phyloP scores from a whole-genome alignment of 1,139 yeast species.

The Sugiyamaella neomexicana region DNA sequence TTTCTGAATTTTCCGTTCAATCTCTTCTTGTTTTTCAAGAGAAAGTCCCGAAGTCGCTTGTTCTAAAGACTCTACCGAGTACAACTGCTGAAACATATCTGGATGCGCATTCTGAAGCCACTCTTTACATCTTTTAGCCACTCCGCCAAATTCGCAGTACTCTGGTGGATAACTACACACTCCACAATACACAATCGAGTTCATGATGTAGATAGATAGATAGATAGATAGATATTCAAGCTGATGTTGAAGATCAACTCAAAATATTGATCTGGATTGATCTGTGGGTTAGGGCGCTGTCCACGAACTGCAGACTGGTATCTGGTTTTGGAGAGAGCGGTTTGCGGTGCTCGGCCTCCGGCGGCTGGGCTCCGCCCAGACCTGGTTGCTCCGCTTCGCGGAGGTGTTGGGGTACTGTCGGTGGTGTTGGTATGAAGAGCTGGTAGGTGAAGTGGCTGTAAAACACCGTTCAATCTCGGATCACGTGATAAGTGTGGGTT shows the following conservation, averaged over 20 bases:
- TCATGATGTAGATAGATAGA: not conserved
- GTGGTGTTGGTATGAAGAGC: no score
- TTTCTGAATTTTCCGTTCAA: slow-evolving; percentile 78
- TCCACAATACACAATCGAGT: slow-evolving; percentile 64
- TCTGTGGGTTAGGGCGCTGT: no score
- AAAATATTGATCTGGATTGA: no score
- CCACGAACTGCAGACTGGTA: no score
- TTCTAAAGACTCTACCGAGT: slow-evolving; percentile 52
- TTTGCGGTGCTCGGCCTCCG: no score
- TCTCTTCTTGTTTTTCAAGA: slow-evolving; percentile 76
- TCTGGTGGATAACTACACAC: slow-evolving; percentile 88
- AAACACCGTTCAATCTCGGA: no score
- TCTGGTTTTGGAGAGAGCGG: no score
- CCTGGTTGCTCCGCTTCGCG: no score
- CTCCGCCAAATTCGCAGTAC: slow-evolving; percentile 89
- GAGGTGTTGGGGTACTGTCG: no score
- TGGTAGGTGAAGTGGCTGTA: no score
- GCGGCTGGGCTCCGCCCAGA: no score
- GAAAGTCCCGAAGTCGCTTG: slow-evolving; percentile 58
- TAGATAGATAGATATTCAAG: not conserved
- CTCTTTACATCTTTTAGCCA: slow-evolving; percentile 75
- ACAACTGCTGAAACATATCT: slow-evolving; percentile 58
- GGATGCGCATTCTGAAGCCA: slow-evolving; percentile 69
- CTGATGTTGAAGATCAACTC: no score
- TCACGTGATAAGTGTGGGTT: not conserved